phyloP scores from a whole-genome alignment of 441 rosid genomes.

The Croton setiger region DNA sequence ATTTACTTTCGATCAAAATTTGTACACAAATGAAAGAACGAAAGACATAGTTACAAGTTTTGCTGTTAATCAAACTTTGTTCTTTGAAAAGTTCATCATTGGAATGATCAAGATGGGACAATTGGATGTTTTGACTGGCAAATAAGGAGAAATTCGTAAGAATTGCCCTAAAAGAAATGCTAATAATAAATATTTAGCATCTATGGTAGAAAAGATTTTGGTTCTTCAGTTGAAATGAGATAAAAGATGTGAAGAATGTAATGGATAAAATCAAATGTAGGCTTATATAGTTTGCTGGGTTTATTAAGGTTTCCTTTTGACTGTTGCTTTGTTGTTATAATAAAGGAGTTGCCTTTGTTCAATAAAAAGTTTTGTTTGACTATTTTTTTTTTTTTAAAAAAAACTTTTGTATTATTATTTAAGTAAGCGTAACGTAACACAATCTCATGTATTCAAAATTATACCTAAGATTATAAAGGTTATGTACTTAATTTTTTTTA shows the following conservation, averaged over 20 bases:
- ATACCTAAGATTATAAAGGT: too few relatives aligned
- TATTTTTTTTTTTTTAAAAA: too few relatives aligned
- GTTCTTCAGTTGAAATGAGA: conserved; percentile 33
- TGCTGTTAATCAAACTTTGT: conserved; percentile 48
- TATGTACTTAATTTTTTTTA: too few relatives aligned
- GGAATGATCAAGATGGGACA: conserved; percentile 83
- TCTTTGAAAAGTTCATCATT: conserved; percentile 55
- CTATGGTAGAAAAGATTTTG: conserved; percentile 49
- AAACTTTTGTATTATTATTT: too few relatives aligned
- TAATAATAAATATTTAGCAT: conserved; percentile 28
- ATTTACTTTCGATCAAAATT: conserved; percentile 82
- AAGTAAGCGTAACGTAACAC: too few relatives aligned
- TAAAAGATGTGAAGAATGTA: too few relatives aligned
- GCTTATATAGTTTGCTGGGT: too few relatives aligned
- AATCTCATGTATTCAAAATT: too few relatives aligned
- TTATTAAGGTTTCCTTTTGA: too few relatives aligned
- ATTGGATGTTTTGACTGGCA: conserved; percentile 56
- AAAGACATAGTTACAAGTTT: conserved; percentile 57
- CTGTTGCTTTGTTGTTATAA: too few relatives aligned
- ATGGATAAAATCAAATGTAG: neutral
- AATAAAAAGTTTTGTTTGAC: too few relatives aligned
- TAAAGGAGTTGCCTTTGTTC: too few relatives aligned
- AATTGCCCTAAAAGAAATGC: conserved; percentile 64
- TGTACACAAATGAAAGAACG: conserved; percentile 56
- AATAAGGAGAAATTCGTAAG: conserved; percentile 63